Evolutionary conservation across 208 protist species (phyloP).

Genomic region (Crithidia expoeki): DNA sequence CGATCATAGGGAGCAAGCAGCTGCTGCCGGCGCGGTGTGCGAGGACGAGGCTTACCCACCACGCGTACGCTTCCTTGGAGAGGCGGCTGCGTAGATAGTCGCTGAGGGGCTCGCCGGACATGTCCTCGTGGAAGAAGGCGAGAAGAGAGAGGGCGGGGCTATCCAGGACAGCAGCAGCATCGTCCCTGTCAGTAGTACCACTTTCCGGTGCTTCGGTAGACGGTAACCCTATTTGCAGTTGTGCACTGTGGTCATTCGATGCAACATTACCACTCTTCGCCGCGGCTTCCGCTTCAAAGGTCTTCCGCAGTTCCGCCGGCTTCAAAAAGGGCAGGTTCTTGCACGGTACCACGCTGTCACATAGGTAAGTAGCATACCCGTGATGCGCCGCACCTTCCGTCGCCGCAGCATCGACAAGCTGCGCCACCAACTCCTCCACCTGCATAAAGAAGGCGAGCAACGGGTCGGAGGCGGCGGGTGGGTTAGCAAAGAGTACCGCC

Average conservation of each 20-base stretch:
- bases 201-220: no score
- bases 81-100: constrained; percentile 55
- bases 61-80: constrained; percentile 56
- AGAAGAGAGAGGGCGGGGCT: constrained; percentile 66
- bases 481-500: constrained; percentile 70
- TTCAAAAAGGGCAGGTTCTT: constrained; percentile 78
- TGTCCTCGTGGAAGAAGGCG: constrained; percentile 72
- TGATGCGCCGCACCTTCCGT: constrained; percentile 50
- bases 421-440: constrained; percentile 76
- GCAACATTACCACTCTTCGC: no score
- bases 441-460: constrained; percentile 74
- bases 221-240: no score
- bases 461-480: constrained; percentile 54
- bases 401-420: constrained; percentile 59
- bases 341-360: constrained; percentile 68
- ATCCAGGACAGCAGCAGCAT: not conserved
- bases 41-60: constrained; percentile 84
- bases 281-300: constrained; percentile 20
- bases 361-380: constrained; percentile 76
- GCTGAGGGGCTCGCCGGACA: constrained; percentile 58
- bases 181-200: not conserved
- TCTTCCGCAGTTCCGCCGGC: constrained; percentile 31
- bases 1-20: constrained; percentile 75
- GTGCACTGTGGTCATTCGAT: no score
- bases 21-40: constrained; percentile 64